These are phyloP conservation scores for Vitis rotundifolia DNA, from an alignment of 164 flowering plant genomes.

Conservation along the genomic window DNA sequence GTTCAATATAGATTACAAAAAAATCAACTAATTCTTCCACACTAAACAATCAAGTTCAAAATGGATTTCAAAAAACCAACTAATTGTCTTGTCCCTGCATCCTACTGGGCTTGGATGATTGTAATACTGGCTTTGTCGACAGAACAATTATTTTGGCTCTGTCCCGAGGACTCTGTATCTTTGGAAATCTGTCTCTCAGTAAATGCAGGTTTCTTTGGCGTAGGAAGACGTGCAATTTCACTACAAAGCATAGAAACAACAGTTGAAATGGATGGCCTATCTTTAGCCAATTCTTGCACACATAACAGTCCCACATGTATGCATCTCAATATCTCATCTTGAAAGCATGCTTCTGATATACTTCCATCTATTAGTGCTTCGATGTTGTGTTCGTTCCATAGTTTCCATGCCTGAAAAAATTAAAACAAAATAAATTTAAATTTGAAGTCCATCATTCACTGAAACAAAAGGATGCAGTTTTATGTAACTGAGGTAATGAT, in stretches of 20 bases:
- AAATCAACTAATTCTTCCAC: too few species aligned
- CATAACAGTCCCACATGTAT: constrained; percentile 37
- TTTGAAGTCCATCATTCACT: too few species aligned
- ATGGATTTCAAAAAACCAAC: too few species aligned
- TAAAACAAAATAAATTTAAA: not conserved
- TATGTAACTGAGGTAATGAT: too few species aligned
- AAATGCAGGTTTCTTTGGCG: constrained; percentile 29
- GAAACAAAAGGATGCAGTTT: too few species aligned
- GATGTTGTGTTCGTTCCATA: constrained; percentile 24
- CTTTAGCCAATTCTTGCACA: constrained; percentile 32
- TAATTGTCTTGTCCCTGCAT: too few species aligned
- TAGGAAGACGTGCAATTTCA: constrained; percentile 28
- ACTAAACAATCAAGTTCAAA: too few species aligned
- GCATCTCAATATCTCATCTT: constrained; percentile 30
- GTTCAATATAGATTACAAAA: too few species aligned
- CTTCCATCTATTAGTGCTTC: constrained; percentile 12
- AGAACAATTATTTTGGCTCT: not conserved
- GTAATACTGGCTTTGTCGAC: constrained; percentile 3
- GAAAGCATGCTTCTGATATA: not conserved
- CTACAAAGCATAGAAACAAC: constrained; percentile 35
- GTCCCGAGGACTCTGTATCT: not conserved
- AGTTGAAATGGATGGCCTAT: constrained; percentile 31
- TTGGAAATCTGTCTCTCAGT: not conserved
- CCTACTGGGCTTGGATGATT: constrained; percentile 4
- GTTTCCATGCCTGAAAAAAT: constrained; percentile 23